Evolutionary conservation across 1,284 basidiomycete species (phyloP).

Genomic region (Trichosporon ovoides): DNA sequence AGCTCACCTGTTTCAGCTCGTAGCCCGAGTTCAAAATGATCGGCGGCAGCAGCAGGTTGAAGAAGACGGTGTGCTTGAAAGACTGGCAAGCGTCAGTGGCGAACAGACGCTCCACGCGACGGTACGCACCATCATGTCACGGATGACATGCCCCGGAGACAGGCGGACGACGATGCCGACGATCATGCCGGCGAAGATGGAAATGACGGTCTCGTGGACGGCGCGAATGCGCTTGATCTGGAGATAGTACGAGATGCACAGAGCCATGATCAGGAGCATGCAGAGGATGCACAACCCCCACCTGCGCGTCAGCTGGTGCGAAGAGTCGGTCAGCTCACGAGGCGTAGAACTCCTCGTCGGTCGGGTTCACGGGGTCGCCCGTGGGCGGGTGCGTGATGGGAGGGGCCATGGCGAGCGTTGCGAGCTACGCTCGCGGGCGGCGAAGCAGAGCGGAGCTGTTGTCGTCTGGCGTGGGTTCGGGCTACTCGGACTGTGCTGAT

Average conservation of each 20-base stretch:
- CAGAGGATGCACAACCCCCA: constrained; percentile 95
- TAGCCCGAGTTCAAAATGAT: constrained; percentile 99
- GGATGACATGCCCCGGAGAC: constrained; percentile 86
- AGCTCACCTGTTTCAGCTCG: constrained; percentile 81
- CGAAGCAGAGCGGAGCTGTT: neutral
- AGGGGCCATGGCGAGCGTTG: constrained; percentile 9
- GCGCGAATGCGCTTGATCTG: constrained; percentile 94
- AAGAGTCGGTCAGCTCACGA: constrained; percentile 49
- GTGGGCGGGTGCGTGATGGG: constrained; percentile 29
- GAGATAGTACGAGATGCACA: constrained; percentile 96
- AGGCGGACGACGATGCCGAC: constrained; percentile 88
- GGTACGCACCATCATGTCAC: constrained; percentile 86
- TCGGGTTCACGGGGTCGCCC: constrained; percentile 42
- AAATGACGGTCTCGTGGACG: constrained; percentile 93
- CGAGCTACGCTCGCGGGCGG: neutral
- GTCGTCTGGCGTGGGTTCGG: neutral
- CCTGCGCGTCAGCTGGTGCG: constrained; percentile 21
- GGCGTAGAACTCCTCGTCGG: constrained; percentile 84
- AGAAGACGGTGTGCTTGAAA: constrained; percentile 96
- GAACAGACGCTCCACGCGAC: neutral
- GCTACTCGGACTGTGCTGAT: neutral
- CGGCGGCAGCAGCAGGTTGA: constrained; percentile 92
- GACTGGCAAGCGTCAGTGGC: constrained; percentile 54
- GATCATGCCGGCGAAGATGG: constrained; percentile 90
- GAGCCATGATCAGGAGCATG: constrained; percentile 82